Base-by-base conservation (phyloP, 1,139 yeast species). In the Taphrina deformans region DNA sequence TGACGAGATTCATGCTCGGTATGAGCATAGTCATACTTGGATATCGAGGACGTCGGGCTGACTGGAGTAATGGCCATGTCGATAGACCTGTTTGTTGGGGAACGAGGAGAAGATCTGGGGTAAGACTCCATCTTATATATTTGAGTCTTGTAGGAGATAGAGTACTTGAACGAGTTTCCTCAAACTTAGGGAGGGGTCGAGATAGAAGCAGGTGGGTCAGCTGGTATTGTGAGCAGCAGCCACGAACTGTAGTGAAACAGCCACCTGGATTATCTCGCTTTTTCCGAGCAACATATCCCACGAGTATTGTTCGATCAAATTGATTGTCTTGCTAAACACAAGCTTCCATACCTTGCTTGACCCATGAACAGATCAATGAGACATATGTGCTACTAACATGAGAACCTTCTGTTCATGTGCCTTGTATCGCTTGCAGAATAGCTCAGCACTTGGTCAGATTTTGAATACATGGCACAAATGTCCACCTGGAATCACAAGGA, bases 21-120 rank as follows among this genome's bases (percentile, higher is more conserved):
- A 21, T 58, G 62, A 21, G 45, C 33, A 38, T 31, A 46, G 55
- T 58, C 52, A 50, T 31, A 23, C 48, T 58, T 58, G 26, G 40
- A 31, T 2, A 51, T 29, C 6, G 55, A 51, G 26, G 55, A 51
- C 7, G 55, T 31, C 18, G 55, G 55, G 18, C 55, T 51, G 29
- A 33, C 44, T 29, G 40, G 27, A 33, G 55, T 33, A n/a, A 27
- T 51, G 4, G 44, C 55, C 40, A 51, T 51, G 55, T 21, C 21
- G 48, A 44, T 44, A 12, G 48, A 44, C 14, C 27, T 44, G 27
- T 23, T 27, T 44, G 48, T 44, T 18, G 48, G 48, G 1, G 48
- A 44, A 21, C 18, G 48, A 44, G 48, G 21, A 21, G 48, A 44
- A 21, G 48, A 44, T 44, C 48, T 27, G 48, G 48, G 48, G 48